Evolutionary conservation across 2,329 filamentous ascomycete species (phyloP).

Genomic region (Mollisia scopiformis): DNA sequence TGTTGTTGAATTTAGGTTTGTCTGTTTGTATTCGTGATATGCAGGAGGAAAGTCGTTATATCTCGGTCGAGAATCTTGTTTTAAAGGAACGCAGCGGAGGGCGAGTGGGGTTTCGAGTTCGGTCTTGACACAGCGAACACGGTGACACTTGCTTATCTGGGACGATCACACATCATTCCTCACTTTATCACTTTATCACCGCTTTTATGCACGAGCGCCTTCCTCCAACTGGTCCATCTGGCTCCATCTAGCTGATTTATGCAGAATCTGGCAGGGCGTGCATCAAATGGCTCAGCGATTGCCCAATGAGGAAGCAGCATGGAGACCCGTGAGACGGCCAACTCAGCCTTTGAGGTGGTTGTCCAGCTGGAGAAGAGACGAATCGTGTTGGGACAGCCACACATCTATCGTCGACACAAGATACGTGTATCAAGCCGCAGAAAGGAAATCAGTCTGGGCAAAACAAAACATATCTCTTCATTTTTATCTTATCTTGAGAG

Average conservation of each 20-base stretch:
- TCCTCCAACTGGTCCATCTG: neutral
- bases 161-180: neutral
- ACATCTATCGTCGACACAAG: neutral
- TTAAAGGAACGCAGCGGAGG: neutral
- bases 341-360: neutral
- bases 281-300: neutral
- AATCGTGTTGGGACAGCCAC: neutral
- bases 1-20: neutral
- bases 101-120: neutral
- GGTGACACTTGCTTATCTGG: neutral
- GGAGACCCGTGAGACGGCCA: neutral
- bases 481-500: neutral
- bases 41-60: neutral
- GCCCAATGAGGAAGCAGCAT: neutral
- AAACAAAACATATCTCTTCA: neutral
- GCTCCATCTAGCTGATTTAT: too few relatives aligned
- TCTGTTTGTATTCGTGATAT: neutral
- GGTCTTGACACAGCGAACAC: neutral
- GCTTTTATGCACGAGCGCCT: constrained; percentile 5
- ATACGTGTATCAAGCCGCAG: neutral
- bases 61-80: neutral
- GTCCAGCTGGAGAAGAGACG: neutral
- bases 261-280: too few relatives aligned
- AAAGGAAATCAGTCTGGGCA: neutral
- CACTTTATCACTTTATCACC: neutral